Base-by-base conservation (phyloP, 2,329 filamentous ascomycete genomes). In the Verticillium klebahnii region DNA sequence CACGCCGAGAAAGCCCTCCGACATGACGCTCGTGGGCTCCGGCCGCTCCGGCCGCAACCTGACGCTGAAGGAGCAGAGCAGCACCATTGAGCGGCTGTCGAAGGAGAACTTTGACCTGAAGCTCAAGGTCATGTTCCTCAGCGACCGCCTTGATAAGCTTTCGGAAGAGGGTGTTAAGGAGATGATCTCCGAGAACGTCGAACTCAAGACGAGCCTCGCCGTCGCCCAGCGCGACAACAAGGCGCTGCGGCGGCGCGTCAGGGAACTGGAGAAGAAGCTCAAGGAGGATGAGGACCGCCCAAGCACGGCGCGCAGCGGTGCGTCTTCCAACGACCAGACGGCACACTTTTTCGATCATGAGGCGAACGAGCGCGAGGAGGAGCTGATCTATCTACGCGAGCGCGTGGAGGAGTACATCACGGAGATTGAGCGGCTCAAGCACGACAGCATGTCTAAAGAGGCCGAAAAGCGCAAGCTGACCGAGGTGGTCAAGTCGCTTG, bases 81-180 rank as follows among this genome's bases (percentile, higher is more conserved):
- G 90, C 76, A 98, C 94, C 15, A 97, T 99, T 66, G 95, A 99
- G 75, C 88, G 93, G 63, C 83, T 98, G 2, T 96, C 92, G 63
- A 99, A 99, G 77, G 95, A 99, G 74, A 99, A 99, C 67, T 99
- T 98, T 72, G 94, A 97, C 73, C 79, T 98, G 61, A 97, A 98
- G 76, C 88, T 98, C 76, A 96, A 97, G 73, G 95, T 98, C 66
- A 96, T 97, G 82, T 99, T 97, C 71, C 84, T 99, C 57, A 96
- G 94, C 70, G 92, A 98, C 74, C 90, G 94, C 1, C 80, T 99
- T 23, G 93, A 96, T 75, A 95, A 94, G 72, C 85, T 96, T 52
- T 97, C 93, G 1, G 94, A 98, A 73, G 94, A 98, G 77, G 93
- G 93, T 66, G 89, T 99, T 73, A 96, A 96, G 77, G 94, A 97